These are phyloP conservation scores for Oxytropis ochrocephala DNA, from an alignment of 306 rosid species.

Conservation along the genomic window DNA sequence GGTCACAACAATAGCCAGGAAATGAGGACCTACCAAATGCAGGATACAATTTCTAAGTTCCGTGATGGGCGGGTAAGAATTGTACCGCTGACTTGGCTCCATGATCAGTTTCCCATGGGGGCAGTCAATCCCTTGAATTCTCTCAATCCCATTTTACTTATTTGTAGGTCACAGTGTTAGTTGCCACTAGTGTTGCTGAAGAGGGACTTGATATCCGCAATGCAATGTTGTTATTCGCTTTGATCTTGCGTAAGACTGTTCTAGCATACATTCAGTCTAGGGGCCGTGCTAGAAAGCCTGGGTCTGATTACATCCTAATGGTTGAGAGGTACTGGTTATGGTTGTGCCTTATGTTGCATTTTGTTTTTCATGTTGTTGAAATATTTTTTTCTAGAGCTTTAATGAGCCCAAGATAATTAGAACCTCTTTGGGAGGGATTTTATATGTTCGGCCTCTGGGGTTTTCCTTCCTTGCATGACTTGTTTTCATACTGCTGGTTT, in stretches of 20 bases:
- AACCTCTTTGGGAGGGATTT: neutral
- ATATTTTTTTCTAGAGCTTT: slow-evolving; percentile 16
- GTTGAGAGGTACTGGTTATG: slow-evolving; percentile 76
- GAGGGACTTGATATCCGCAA: slow-evolving; percentile 99
- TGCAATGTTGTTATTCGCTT: slow-evolving; percentile 99
- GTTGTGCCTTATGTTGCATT: slow-evolving; percentile 3
- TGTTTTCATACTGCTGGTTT: slow-evolving; percentile 7
- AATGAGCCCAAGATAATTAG: neutral
- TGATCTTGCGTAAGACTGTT: slow-evolving; percentile 99
- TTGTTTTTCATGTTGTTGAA: slow-evolving; percentile 1
- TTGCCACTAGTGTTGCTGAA: slow-evolving; percentile 99
- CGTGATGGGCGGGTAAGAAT: slow-evolving; percentile 90
- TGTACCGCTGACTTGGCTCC: neutral
- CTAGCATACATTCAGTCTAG: slow-evolving; percentile 98
- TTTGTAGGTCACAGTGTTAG: slow-evolving; percentile 81
- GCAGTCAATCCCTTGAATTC: slow-evolving; percentile 16
- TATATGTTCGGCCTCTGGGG: neutral
- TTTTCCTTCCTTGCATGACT: slow-evolving; percentile 10
- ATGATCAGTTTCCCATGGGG: neutral
- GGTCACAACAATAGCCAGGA: slow-evolving; percentile 99
- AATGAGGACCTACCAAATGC: slow-evolving; percentile 95
- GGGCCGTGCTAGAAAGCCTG: slow-evolving; percentile 99
- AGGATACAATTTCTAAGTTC: slow-evolving; percentile 89
- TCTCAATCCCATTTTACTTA: slow-evolving; percentile 19
- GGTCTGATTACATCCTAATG: slow-evolving; percentile 96